Percentiles rank a stretch among this genome's conserved stretches.
Evolutionary conservation across 163 green algal genomes (phyloP).

Genomic region (Scenedesmus sp.): DNA sequence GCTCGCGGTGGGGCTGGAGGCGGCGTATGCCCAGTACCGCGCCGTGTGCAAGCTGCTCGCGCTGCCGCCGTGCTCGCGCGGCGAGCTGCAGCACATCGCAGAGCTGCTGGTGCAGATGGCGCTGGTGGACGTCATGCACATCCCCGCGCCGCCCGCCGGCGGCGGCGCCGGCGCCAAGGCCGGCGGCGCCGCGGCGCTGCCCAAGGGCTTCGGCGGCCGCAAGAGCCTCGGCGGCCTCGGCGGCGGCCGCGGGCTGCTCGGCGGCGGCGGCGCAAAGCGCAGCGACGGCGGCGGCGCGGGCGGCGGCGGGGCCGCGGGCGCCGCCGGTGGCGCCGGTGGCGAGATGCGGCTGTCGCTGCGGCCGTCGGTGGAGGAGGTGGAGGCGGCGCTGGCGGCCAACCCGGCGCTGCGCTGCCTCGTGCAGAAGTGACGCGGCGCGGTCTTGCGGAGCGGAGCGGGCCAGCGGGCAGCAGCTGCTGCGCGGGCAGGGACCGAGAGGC

Average conservation of each 20-base stretch:
- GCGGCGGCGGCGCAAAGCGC: neutral
- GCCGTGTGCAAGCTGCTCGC: conserved; percentile 42
- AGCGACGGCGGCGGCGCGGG: neutral
- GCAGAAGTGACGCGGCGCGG: no score
- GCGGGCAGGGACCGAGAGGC: no score
- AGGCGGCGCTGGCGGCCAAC: conserved; percentile 38
- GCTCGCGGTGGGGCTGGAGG: conserved; percentile 25
- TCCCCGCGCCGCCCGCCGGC: neutral
- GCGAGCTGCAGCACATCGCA: conserved; percentile 33
- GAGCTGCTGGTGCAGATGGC: conserved; percentile 45
- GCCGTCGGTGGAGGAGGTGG: conserved; percentile 22
- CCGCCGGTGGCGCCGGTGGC: neutral
- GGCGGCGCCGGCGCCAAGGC: neutral
- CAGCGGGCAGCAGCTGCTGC: no score
- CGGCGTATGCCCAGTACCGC: conserved; percentile 27
- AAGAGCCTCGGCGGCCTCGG: neutral
- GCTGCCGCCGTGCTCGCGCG: conserved; percentile 2
- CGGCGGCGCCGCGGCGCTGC: neutral
- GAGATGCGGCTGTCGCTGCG: conserved; percentile 24
- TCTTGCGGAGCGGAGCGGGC: no score
- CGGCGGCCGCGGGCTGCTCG: neutral
- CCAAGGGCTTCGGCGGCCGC: neutral
- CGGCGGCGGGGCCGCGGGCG: neutral
- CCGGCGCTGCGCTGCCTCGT: conserved; percentile 41
- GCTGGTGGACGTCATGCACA: conserved; percentile 29